Evolutionary conservation across 768 basidiomycete species (phyloP), one percentile per base, ranked within the genome.

Genomic region (Strobilomyces dryophilus): DNA sequence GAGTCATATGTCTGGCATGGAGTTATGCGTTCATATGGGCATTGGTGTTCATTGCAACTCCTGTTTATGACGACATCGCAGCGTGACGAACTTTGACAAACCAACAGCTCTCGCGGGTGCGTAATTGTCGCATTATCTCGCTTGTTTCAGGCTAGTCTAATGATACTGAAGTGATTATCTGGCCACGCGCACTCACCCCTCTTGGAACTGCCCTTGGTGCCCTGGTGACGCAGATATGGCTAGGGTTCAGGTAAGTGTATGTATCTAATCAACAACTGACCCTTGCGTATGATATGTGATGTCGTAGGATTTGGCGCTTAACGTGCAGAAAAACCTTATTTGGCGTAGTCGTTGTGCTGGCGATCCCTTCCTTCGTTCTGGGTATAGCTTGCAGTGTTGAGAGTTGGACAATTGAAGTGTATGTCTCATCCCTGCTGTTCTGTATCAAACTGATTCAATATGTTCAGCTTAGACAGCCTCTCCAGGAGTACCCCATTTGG

Each of bases 101-200:
- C 34, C 14, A 12, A 14, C 34, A 14, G 14, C 64, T 24, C 52
- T 40, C 21, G 41, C 10, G 26, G 21, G 41, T 42, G 41, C 14
- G 41, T 26, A 12, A 26, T 10, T 8, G 20, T 42, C 2, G 6
- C 7, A 14, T 32, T 14, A 11, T 2, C n/a, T 8, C 5, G n/a
- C 21, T 40, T 10, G 4, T 10, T 39, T 26, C 4, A 8, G 5
- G 37, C 44, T n/a, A 9, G 6, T 45, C 8, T 57, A 24, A 58
- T 11, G 5, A 9, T 26, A 2, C 7, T 55, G 3, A 59, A 78
- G 77, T 61, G 35, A 72, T 73, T 49, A 65, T 64, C 18, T 81
- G 80, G 79, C 76, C 74, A 3, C 76, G 78, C 42, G 73, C 77
- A 2, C 78, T 81, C 51, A 81, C 79, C 0, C 76, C 79, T 5